phyloP scores from a whole-genome alignment of 2,329 filamentous ascomycete species.

The Neoscytalidium dimidiatum region DNA sequence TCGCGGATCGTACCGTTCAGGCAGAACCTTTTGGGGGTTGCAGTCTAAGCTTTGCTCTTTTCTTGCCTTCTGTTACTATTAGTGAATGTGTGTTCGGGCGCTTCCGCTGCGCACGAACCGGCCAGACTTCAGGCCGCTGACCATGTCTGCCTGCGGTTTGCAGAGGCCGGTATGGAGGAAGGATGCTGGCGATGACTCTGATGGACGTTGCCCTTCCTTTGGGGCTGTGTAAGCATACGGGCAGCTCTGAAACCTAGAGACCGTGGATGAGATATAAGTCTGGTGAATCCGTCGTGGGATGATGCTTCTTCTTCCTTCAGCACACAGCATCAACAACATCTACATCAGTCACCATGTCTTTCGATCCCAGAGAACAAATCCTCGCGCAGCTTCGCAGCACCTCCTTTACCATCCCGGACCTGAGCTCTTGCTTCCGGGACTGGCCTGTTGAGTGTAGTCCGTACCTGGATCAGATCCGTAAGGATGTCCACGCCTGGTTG shows the following conservation, averaged over 20 bases:
- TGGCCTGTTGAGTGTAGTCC: slow-evolving; percentile 1
- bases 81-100: neutral
- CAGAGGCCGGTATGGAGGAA: neutral
- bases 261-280: neutral
- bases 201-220: neutral
- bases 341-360: neutral
- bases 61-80: neutral
- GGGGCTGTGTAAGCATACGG: neutral
- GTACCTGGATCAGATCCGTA: slow-evolving; percentile 8
- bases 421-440: slow-evolving; percentile 5
- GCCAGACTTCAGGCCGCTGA: neutral
- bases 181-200: neutral
- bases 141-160: neutral
- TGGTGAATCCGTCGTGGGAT: neutral
- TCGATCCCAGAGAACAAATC: slow-evolving; percentile 6
- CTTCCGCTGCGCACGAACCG: neutral
- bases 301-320: neutral
- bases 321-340: neutral
- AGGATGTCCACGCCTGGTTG: slow-evolving; percentile 5
- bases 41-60: neutral
- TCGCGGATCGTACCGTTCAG: neutral
- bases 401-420: slow-evolving; percentile 1
- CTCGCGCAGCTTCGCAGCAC: neutral
- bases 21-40: neutral
- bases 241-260: too few relatives aligned